Percentiles rank a stretch among this genome's conserved stretches.
Conservation (phyloP, 192 early-diverging fungal species). For the Backusella liffmaniae region DNA sequence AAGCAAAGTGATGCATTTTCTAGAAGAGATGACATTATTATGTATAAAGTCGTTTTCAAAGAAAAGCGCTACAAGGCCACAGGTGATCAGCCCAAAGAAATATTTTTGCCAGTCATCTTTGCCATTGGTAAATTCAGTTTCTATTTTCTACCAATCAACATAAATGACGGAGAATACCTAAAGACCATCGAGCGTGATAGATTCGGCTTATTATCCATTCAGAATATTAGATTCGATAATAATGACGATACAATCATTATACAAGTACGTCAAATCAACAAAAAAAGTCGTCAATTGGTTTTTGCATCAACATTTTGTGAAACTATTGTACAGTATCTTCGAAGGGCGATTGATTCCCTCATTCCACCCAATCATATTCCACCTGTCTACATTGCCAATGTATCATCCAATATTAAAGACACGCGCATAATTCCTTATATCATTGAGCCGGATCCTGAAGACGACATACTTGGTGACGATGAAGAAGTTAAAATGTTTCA, state of each 20-base stretch:
- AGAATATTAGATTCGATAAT: slow-evolving; percentile 14
- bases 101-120: slow-evolving; percentile 17
- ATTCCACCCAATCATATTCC: slow-evolving; percentile 7
- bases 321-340: slow-evolving; percentile 26
- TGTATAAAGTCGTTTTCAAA: slow-evolving; percentile 30
- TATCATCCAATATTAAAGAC: not conserved
- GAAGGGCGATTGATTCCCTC: slow-evolving; percentile 23
- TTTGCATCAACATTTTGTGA: slow-evolving; percentile 25
- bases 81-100: slow-evolving; percentile 14
- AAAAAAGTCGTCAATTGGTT: slow-evolving; percentile 8
- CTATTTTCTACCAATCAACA: slow-evolving; percentile 22
- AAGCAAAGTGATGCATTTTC: slow-evolving; percentile 25
- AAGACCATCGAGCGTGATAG: slow-evolving; percentile 27
- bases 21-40: slow-evolving; percentile 16
- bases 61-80: slow-evolving; percentile 5
- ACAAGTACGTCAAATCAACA: slow-evolving; percentile 7
- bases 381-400: not conserved
- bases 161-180: slow-evolving; percentile 14
- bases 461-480: not conserved
- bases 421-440: not conserved
- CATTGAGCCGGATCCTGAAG: not conserved
- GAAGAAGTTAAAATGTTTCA: slow-evolving; percentile 15
- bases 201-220: slow-evolving; percentile 31
- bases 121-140: slow-evolving; percentile 35
- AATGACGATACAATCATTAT: slow-evolving; percentile 31